Evolutionary conservation across 176 grass and related monocot genomes (phyloP), one percentile per base, ranked within the genome.

Genomic region (Neostapfia colusana): DNA sequence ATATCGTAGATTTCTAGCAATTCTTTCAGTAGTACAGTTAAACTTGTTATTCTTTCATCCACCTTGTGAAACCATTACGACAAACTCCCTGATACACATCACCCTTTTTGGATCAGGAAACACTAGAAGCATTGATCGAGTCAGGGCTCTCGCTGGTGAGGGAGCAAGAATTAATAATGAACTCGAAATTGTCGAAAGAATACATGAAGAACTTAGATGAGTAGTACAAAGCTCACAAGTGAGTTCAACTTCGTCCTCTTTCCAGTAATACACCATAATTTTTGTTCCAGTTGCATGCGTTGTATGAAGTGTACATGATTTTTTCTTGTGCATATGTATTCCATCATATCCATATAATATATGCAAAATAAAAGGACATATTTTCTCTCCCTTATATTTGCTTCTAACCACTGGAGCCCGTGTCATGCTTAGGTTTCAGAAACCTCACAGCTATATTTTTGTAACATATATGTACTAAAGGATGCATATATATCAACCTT

Each of bases 151-250:
- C 89, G 8, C 73, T 94, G 25, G 91, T 94, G 56, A 85, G 70
- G 17, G 91, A 98, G 66, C 95, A 98, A 71, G 88, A 92, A 48
- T 72, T 95, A 53, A 85, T 99, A 58, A 90, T 80, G 63, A 92
- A 83, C 69, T 94, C 89, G 8, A 95, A 82, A 78, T 60, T 95
- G 21, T 94, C 89, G 7, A 98, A 98, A 77, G 85, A 95, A 73
- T 98, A 95, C 45, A 88, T 98, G 89, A 98, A 98, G 65, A 95
- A 92, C 80, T 57, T 98, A 28, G 86, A 91, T 59, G 89, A 90
- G 26, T 95, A 90, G 68, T 73, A 51, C 17, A 38, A 65, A 58
- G 39, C 17, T 8, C 13, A 15, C 12, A 17, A 26, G 25, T 55
- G 50, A 24, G 24, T 56, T 43, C 7, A n/a, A 43, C 9, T 35